Evolutionary conservation across 257 asterid genomes (phyloP), one percentile per base, ranked within the genome.

Genomic region (Petrea volubilis): DNA sequence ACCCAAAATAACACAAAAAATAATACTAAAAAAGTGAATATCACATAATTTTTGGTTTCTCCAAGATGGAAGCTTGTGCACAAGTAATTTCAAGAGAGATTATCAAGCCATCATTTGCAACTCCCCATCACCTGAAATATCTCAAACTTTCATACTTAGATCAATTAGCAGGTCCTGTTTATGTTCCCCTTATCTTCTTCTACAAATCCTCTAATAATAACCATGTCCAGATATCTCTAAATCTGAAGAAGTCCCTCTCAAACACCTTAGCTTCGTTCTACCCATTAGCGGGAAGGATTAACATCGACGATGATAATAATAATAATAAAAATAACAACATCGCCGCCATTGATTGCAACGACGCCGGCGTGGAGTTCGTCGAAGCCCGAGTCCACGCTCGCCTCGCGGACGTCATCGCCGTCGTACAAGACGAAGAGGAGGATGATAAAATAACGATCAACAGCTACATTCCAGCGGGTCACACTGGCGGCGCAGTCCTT

Each of bases 81-180:
- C 24, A 47, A 15, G 18, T 71, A 60, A 56, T 77, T 28, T 76
- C 79, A 2, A 76, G 28, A 40, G 81, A 80, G 67, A 76, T 64
- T 46, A 71, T 85, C 6, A 78, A 80, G 46, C 86, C 90, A 24
- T 76, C 88, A n/a, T 76, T 77, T 31, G 76, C 72, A 80, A 78
- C 90, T 5, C 76, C 86, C 28, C 60, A 46, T 4, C 70, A 74
- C 57, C 86, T 76, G 34, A 78, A 18, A 67, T 68, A 20, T 21
- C 53, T 55, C 21, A 71, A 74, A 27, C 57, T 77, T 24, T 81
- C 87, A 17, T 72, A 75, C 47, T 65, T 77, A 0, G 88, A 86
- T 41, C 83, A 84, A 72, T 8, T 82, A 20, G 20, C 71, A n/a
- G 76, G 75, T 7, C 67, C 83, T 6, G n/a, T 75, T 10, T 70